Evolutionary conservation across 2,329 filamentous ascomycete genomes (phyloP), one percentile per base, ranked within the genome.

Genomic region (Truncatella angustata): DNA sequence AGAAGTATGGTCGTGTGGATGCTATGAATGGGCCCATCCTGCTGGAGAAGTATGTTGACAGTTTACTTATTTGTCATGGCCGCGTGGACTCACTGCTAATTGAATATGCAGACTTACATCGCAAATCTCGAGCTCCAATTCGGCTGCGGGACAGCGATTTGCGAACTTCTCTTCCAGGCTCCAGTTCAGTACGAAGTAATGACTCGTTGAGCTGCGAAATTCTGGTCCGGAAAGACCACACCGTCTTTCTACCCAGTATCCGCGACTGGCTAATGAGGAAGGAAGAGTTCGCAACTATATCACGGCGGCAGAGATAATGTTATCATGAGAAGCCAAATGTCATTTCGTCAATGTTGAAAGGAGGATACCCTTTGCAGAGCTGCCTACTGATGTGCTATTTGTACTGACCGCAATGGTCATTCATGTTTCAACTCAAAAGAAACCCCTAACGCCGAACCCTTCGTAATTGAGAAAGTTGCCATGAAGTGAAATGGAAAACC

Each of bases 1-100:
- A 89, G 73, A 95, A 96, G 67, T 99, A 96, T 66, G 89, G 91
- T 14, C 86, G 91, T 50, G 95, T 99, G 30, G 91, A 97, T 71
- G 88, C 90, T 49, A 78, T 95, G 67, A 95, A 95, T 66, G 94
- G 93, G 0, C 91, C 92, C 0, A 77, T 90, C 36, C 68, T 99
- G 56, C 71, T 99, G n/a, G 93, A 97, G 73, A 99, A 99, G 88
- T 90, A 79, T 58, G 78, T 63, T 42, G 11, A 4, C 20, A 11
- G 11, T 4, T n/a, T 30, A n/a, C 4, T 30, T n/a, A 2, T 6
- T 6, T 43, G 18, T 5, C 6, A 5, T 10, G 34, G 6, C n/a
- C 23, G 10, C 24, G n/a, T 12, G 32, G 11, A 6, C 40, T 4
- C 18, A 12, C 4, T 5, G 23, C 39, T 26, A 21, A 51, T 11